A percentile compares a stretch with the other conserved stretches of the same genome.
Conservation (phyloP, 1,139 yeast genomes). For the Magnusiomyces tetraspermus region DNA sequence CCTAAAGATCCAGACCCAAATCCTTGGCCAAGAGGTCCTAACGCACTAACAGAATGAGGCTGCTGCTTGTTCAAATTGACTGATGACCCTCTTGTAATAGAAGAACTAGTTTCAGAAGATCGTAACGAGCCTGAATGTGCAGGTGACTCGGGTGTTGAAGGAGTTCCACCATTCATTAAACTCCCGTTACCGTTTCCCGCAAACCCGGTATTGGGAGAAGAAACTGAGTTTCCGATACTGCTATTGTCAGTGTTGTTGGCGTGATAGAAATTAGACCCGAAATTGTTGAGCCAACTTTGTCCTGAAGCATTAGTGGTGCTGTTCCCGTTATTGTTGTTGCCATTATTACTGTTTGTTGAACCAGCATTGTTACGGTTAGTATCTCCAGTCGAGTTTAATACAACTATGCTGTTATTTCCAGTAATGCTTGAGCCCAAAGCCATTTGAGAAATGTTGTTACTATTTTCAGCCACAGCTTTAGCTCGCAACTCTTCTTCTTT, state of each 20-base stretch:
- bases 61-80: not conserved
- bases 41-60: not conserved
- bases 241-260: not conserved
- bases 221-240: not conserved
- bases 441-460: not conserved
- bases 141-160: slow-evolving; percentile 22
- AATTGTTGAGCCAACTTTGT: slow-evolving; percentile 8
- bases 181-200: not conserved
- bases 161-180: slow-evolving; percentile 7
- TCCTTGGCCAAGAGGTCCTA: not conserved
- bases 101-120: slow-evolving; percentile 24
- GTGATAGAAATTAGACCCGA: slow-evolving; percentile 5
- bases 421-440: slow-evolving; percentile 15
- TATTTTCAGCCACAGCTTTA: slow-evolving; percentile 23
- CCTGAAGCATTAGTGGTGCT: not conserved
- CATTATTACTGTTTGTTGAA: too few relatives aligned
- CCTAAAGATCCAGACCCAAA: not conserved
- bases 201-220: not conserved
- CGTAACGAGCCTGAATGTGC: slow-evolving; percentile 21
- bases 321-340: not conserved
- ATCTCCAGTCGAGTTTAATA: not conserved
- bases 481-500: slow-evolving; percentile 25
- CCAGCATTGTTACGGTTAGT: too few relatives aligned
- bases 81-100: slow-evolving; percentile 20
- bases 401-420: slow-evolving; percentile 3